Conservation (phyloP, 306 rosid species). For the Begonia masoniana region DNA sequence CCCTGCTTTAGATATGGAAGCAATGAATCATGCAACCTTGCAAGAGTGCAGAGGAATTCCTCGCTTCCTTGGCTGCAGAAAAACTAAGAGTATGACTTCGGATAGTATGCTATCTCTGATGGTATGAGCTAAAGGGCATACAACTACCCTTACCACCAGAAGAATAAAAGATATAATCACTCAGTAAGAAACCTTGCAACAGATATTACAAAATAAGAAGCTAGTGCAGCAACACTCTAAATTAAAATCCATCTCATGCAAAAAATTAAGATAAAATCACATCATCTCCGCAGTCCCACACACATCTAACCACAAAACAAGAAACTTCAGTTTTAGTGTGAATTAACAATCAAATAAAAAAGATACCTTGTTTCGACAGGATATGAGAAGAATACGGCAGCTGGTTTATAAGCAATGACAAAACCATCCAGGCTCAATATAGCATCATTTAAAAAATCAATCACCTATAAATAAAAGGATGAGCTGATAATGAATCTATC, state of each 20-base stretch:
- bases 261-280: no score
- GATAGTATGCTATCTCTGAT: background rate
- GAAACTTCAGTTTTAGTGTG: no score
- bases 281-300: no score
- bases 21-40: conserved; percentile 76
- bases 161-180: background rate
- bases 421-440: conserved; percentile 71
- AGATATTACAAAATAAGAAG: background rate
- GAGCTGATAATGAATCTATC: conserved; percentile 2
- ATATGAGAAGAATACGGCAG: conserved; percentile 64
- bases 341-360: background rate
- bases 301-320: no score
- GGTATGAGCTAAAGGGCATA: background rate
- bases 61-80: conserved; percentile 60
- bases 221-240: background rate
- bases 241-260: background rate
- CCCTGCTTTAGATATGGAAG: conserved; percentile 52
- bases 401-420: conserved; percentile 45
- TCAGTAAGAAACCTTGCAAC: background rate
- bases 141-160: background rate
- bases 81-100: background rate
- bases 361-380: conserved; percentile 71
- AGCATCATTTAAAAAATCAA: conserved; percentile 92
- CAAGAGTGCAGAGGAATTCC: conserved; percentile 68
- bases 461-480: conserved; percentile 41